Conservation (phyloP, 208 protist species). For the Crithidia fasciculata region DNA sequence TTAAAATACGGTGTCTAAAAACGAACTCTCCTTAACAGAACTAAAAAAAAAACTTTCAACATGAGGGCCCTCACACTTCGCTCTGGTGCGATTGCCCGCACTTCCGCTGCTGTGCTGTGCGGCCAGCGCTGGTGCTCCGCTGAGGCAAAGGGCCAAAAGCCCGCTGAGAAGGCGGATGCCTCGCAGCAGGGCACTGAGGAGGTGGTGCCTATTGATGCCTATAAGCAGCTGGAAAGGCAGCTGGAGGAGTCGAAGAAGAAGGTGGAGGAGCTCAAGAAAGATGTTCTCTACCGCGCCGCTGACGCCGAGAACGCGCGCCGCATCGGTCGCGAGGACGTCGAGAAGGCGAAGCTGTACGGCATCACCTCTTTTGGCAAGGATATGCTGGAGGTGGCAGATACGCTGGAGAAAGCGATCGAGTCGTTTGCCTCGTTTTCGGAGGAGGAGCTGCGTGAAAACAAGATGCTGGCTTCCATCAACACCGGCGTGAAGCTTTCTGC, state of each 20-base stretch:
- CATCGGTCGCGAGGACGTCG: constrained; percentile 89
- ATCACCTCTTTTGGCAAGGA: constrained; percentile 92
- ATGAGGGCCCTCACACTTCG: constrained; percentile 34
- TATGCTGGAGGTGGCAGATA: constrained; percentile 93
- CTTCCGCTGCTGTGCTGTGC: constrained; percentile 9
- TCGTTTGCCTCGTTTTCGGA: constrained; percentile 57
- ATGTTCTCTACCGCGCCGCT: constrained; percentile 83
- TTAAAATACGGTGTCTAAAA: background rate
- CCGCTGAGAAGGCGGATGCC: constrained; percentile 31
- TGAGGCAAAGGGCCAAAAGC: constrained; percentile 33
- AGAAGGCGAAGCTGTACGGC: constrained; percentile 90
- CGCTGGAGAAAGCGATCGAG: constrained; percentile 89
- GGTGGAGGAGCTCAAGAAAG: constrained; percentile 82
- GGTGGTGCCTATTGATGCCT: constrained; percentile 27
- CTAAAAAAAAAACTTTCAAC: constrained; percentile 10
- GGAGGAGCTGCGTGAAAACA: constrained; percentile 60
- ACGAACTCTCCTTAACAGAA: background rate
- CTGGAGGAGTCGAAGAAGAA: constrained; percentile 63
- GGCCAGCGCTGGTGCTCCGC: constrained; percentile 50
- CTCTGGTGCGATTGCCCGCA: constrained; percentile 18
- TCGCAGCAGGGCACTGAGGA: constrained; percentile 24
- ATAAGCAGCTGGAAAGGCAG: constrained; percentile 71
- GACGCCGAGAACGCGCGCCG: constrained; percentile 91
- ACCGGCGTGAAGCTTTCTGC: constrained; percentile 88
- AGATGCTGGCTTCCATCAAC: constrained; percentile 65